These are phyloP conservation scores for Sporothrix mexicana DNA, from an alignment of 2,329 filamentous ascomycete species.

Conservation along the genomic window DNA sequence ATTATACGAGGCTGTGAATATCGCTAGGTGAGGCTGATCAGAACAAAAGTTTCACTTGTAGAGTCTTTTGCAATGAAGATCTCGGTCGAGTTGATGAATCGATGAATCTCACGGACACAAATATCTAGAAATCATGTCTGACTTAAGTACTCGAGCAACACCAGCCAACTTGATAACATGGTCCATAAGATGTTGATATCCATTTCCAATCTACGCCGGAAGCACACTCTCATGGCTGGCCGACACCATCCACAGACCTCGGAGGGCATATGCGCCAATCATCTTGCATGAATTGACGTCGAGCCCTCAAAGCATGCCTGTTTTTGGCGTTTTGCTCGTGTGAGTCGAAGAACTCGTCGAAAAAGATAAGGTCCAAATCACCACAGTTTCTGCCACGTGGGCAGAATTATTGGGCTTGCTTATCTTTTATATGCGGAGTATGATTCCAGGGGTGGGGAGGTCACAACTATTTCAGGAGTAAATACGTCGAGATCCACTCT, in stretches of 20 bases:
- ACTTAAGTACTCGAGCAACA: not conserved
- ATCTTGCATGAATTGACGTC: constrained; percentile 2
- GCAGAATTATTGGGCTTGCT: not conserved
- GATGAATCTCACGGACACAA: not conserved
- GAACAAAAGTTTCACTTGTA: not conserved
- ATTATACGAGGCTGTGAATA: not conserved
- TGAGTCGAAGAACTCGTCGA: not conserved
- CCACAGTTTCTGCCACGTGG: constrained; percentile 4
- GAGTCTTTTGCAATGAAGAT: not conserved
- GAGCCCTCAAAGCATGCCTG: not conserved
- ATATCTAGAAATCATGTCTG: not conserved
- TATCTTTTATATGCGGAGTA: not conserved
- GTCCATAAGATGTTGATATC: not conserved
- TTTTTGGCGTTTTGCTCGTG: not conserved
- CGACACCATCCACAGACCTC: not conserved
- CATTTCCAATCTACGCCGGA: not conserved
- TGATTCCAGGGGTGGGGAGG: not conserved
- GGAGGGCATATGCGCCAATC: not conserved
- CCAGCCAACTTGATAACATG: not conserved
- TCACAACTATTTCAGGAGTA: not conserved
- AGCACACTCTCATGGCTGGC: not conserved
- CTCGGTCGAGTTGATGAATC: not conserved
- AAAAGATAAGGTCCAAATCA: not conserved
- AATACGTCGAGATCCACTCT: not conserved
- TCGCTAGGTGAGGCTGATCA: not conserved